Base-by-base conservation (phyloP, 1,284 basidiomycete species). In the Singerocomus rubriflavus region DNA sequence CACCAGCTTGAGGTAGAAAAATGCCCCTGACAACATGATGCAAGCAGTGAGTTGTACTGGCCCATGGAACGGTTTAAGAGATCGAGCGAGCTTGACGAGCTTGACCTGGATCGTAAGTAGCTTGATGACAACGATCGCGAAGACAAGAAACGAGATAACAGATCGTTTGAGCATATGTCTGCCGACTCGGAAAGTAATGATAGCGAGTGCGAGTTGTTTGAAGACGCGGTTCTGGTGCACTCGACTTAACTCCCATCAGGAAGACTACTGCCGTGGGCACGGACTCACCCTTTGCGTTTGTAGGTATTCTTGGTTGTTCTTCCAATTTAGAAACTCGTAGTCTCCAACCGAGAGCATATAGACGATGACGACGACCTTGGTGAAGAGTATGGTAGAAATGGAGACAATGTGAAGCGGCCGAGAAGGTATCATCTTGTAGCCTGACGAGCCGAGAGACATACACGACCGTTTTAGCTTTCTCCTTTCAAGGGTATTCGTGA, bases 71-170 rank as follows among this genome's bases (percentile, higher is more conserved):
- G 60, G 63, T 26, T 50, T 56, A 5, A 67, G 65, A 0, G 63
- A 54, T 8, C 65, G 62, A n/a, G 53, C 59, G 1, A 64, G 53
- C 27, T 61, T 67, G 53, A 67, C 54, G 25, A 64, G 65, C 35
- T 64, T 67, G 53, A 67, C 52, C 7, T 67, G 62, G 44, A 64
- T 50, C 43, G 59, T 51, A 16, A 67, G 51, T 33, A 67, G 7
- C 48, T 66, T 66, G 62, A 67, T 51, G 52, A 61, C 53, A 51
- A 64, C 49, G 59, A 64, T 64, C 44, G 63, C 49, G 35, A 67
- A 64, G 52, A 64, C 58, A 57, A 64, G 50, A 45, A 66, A 63
- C 30, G 60, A 55, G 36, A 66, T 46, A 32, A 67, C 54, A 44
- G 65, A 66, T 48, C 60, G 65, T 48, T 55, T 66, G 48, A 66